A percentile compares a stretch with the other conserved stretches of the same genome.
Evolutionary conservation across 306 rosid species (phyloP).

Genomic region (Trifolium repens): DNA sequence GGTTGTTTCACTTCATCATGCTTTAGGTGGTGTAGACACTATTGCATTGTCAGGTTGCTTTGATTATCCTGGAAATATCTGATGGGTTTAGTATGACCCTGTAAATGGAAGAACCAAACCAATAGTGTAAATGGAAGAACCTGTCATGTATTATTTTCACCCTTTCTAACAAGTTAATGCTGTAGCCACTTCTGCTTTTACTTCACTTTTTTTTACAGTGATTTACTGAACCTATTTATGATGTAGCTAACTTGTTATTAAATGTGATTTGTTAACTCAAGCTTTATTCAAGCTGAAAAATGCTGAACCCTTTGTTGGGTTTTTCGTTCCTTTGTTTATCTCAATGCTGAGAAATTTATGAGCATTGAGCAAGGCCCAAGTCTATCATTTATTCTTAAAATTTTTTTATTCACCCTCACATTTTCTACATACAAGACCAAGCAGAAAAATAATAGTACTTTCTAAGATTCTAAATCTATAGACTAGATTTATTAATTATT

Average conservation of each 20-base stretch:
- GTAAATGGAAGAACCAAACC: slow-evolving; percentile 22
- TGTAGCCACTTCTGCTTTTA: slow-evolving; percentile 28
- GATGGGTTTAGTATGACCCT: slow-evolving; percentile 33
- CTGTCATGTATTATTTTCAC: slow-evolving; percentile 18
- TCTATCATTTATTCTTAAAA: neutral
- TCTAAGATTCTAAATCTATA: no score
- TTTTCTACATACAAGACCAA: no score
- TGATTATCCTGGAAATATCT: slow-evolving; percentile 34
- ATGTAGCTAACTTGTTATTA: slow-evolving; percentile 29
- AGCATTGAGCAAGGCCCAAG: neutral
- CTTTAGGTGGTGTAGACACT: slow-evolving; percentile 22
- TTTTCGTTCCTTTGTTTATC: neutral
- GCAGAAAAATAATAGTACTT: no score
- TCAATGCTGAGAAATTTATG: neutral
- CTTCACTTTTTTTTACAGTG: neutral
- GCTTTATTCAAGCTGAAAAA: neutral
- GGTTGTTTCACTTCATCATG: slow-evolving; percentile 32
- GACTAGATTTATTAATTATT: no score
- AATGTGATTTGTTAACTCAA: slow-evolving; percentile 31
- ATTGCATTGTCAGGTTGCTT: slow-evolving; percentile 25
- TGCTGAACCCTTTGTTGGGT: neutral
- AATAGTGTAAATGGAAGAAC: slow-evolving; percentile 30
- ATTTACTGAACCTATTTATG: slow-evolving; percentile 21
- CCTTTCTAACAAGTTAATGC: slow-evolving; percentile 13
- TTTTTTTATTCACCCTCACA: no score